Base-by-base conservation (phyloP, 345 rosid genomes). In the Rhizophora mangle region DNA sequence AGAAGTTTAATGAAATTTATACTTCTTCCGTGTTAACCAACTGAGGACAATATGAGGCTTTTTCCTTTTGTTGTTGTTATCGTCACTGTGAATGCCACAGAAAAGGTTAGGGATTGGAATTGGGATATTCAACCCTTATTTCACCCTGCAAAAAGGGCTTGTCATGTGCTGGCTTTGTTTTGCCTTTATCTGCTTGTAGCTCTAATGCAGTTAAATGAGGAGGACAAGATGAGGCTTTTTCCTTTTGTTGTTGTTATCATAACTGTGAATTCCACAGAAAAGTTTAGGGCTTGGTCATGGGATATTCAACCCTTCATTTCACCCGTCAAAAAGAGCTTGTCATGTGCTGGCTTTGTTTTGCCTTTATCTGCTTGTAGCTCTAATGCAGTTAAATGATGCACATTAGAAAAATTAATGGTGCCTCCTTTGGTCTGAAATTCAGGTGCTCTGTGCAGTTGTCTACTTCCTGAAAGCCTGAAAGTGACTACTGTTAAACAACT, bases 401-500 rank as follows among this genome's bases (percentile, higher is more conserved):
- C 49, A 19, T 47, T 34, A 47, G 52, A 18, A 13, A 49, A 29
- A 64, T 27, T 47, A 54, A 67, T 3, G 5, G 29, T 72, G 54
- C 26, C 5, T 59, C 22, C n/a, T 51, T 6, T 57, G 51, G 55
- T 76, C 61, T 49, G 61, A 76, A 47, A 54, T 67, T 64, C 81
- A 89, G 92, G 96, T 73, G 67, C 86, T 54, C 56, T 89, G 46
- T 89, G 92, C 49, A 82, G 89, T 68, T 89, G 96, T 68, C 80
- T 89, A 67, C 92, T 89, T 79, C 96, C 96, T 46, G 96, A 89
- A 76, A 84, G 87, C 79, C 88, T 87, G 79, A 91, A 89, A 84
- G 92, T 79, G 55, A 87, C 88, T 26, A 70, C 86, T 26, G 91
- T 89, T 46, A 89, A 87, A 69, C 86, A 80, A 82, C 64, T 82